phyloP scores from a whole-genome alignment of 768 basidiomycete genomes.

The Trametopsis cervina region DNA sequence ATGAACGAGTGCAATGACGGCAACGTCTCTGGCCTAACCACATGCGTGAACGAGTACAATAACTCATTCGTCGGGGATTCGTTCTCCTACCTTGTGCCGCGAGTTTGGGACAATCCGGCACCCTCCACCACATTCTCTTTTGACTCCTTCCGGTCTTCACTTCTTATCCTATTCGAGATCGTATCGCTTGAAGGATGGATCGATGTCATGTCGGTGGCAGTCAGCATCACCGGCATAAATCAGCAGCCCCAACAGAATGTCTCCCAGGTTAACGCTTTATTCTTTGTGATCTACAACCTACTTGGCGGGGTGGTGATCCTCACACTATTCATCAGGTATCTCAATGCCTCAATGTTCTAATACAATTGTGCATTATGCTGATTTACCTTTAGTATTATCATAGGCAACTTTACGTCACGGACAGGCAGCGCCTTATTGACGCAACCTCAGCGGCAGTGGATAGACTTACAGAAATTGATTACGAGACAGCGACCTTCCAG shows the following conservation, averaged over 20 bases:
- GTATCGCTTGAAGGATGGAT: conserved; percentile 96
- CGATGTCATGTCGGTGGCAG: conserved; percentile 82
- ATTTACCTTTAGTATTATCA: conserved; percentile 68
- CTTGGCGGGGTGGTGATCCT: conserved; percentile 86
- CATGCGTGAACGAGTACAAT: conserved; percentile 72
- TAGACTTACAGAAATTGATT: conserved; percentile 85
- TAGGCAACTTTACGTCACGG: conserved; percentile 83
- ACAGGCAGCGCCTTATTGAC: conserved; percentile 87
- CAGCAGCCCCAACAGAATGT: conserved; percentile 67
- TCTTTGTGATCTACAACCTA: conserved; percentile 88
- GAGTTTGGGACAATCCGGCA: conserved; percentile 85
- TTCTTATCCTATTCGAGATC: conserved; percentile 93
- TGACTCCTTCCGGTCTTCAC: conserved; percentile 74
- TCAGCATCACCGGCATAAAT: conserved; percentile 65
- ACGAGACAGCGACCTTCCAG: conserved; percentile 82
- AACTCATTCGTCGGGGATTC: conserved; percentile 53
- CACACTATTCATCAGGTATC: conserved; percentile 85
- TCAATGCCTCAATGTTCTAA: conserved; percentile 1
- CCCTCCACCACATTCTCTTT: conserved; percentile 84
- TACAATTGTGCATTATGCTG: conserved; percentile 9
- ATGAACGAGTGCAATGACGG: conserved; percentile 83
- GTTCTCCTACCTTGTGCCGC: conserved; percentile 70
- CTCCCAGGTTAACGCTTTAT: conserved; percentile 79
- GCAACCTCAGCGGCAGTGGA: conserved; percentile 86
- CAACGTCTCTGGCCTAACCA: conserved; percentile 41